A percentile compares a stretch with the other conserved stretches of the same genome.
These are phyloP conservation scores for Diaporthe sp. DNA, from an alignment of 2,329 filamentous ascomycete genomes.

Conservation along the genomic window DNA sequence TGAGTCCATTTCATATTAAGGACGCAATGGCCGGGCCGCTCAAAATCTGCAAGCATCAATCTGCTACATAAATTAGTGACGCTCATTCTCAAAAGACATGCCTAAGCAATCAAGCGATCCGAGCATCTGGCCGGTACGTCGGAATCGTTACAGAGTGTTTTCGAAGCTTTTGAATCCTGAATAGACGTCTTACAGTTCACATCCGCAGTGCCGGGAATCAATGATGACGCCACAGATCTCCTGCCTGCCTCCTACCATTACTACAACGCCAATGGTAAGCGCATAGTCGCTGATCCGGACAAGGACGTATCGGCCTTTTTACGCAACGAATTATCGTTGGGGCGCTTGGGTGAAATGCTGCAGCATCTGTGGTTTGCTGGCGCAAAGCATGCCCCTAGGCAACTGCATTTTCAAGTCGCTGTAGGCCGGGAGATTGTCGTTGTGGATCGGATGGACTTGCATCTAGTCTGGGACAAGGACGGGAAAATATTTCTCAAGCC, in stretches of 20 bases:
- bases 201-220: background rate
- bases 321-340: background rate
- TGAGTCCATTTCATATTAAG: background rate
- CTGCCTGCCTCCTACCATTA: background rate
- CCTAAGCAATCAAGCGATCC: background rate
- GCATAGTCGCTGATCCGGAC: background rate
- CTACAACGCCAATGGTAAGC: background rate
- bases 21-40: too few species aligned
- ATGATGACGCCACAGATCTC: background rate
- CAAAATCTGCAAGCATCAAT: background rate
- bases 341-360: background rate
- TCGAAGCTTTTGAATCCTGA: background rate
- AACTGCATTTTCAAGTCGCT: background rate
- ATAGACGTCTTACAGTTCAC: background rate
- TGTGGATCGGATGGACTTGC: background rate
- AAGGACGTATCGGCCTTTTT: background rate
- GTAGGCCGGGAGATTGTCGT: background rate
- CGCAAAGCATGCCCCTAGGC: background rate
- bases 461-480: background rate
- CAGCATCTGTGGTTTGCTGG: slow-evolving; percentile 2
- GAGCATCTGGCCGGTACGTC: background rate
- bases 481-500: background rate
- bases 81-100: background rate
- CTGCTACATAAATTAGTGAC: background rate
- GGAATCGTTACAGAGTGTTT: rapidly evolving